phyloP scores from a whole-genome alignment of 805 yeast species.

The Metschnikowia kunwiensis region DNA sequence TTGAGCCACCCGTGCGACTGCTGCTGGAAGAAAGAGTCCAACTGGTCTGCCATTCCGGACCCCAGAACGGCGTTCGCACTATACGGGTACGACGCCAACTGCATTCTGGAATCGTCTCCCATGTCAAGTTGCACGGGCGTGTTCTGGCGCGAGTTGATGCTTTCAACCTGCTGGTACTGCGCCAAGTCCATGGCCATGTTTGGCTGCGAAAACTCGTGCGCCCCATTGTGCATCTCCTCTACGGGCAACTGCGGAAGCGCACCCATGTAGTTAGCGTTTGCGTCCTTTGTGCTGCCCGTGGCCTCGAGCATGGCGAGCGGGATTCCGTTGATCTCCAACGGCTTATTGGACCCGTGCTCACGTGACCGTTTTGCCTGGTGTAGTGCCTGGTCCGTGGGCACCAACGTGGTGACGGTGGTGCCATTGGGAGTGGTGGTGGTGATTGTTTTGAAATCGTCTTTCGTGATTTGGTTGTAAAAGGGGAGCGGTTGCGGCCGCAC shows the following conservation, averaged over 20 bases:
- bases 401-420: constrained; percentile 83
- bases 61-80: constrained; percentile 5
- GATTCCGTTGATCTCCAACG: constrained; percentile 64
- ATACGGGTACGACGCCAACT: constrained; percentile 9
- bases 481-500: constrained; percentile 70
- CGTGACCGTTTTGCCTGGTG: constrained; percentile 56
- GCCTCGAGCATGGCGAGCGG: constrained; percentile 73
- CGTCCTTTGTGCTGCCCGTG: constrained; percentile 58
- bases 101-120: constrained; percentile 9
- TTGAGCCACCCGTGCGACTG: constrained; percentile 86
- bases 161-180: constrained; percentile 1
- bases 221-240: neutral
- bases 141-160: neutral
- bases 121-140: constrained; percentile 6
- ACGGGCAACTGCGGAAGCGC: neutral
- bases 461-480: constrained; percentile 84
- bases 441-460: constrained; percentile 81
- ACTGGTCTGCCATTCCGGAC: constrained; percentile 27
- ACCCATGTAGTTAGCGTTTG: constrained; percentile 1
- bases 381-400: constrained; percentile 80
- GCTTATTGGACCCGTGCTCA: constrained; percentile 53
- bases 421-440: constrained; percentile 90
- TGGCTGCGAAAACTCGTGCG: constrained; percentile 1
- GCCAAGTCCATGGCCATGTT: constrained; percentile 2
- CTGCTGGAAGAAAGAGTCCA: constrained; percentile 69